Evolutionary conservation across 1,284 basidiomycete species (phyloP).

Genomic region (Ustilago bromivora): DNA sequence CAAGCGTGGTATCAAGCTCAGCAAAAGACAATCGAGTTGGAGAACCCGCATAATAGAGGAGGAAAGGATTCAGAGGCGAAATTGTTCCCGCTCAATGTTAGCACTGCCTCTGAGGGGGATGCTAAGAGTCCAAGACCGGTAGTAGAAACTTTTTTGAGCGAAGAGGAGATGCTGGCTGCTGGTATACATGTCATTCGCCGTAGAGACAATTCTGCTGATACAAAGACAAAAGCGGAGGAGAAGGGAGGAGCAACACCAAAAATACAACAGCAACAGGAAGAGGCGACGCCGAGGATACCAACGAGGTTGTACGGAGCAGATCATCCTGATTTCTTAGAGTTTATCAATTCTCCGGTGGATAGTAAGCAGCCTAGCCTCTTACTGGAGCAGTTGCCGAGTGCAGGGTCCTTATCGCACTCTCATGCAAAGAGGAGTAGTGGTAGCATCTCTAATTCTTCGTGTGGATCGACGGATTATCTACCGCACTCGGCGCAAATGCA

Average conservation of each 20-base stretch:
- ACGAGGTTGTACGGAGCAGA: constrained; percentile 39
- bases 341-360: constrained; percentile 35
- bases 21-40: constrained; percentile 50
- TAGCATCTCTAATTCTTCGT: constrained; percentile 26
- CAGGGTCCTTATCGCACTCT: constrained; percentile 21
- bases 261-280: constrained; percentile 9
- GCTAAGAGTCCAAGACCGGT: constrained; percentile 18
- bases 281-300: constrained; percentile 17
- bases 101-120: constrained; percentile 7
- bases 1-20: constrained; percentile 56
- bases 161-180: constrained; percentile 49
- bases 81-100: constrained; percentile 42
- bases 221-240: neutral
- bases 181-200: constrained; percentile 51
- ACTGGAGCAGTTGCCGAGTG: constrained; percentile 20
- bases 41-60: constrained; percentile 24
- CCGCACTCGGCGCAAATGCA: constrained; percentile 12
- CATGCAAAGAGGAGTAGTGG: constrained; percentile 36
- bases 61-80: constrained; percentile 11
- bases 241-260: constrained; percentile 1
- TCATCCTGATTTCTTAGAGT: constrained; percentile 49
- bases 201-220: constrained; percentile 9
- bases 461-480: constrained; percentile 28
- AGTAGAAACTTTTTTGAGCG: constrained; percentile 37
- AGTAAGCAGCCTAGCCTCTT: constrained; percentile 29